These are phyloP conservation scores for Podila verticillata DNA, from an alignment of 192 early-diverging fungal genomes.

Conservation along the genomic window DNA sequence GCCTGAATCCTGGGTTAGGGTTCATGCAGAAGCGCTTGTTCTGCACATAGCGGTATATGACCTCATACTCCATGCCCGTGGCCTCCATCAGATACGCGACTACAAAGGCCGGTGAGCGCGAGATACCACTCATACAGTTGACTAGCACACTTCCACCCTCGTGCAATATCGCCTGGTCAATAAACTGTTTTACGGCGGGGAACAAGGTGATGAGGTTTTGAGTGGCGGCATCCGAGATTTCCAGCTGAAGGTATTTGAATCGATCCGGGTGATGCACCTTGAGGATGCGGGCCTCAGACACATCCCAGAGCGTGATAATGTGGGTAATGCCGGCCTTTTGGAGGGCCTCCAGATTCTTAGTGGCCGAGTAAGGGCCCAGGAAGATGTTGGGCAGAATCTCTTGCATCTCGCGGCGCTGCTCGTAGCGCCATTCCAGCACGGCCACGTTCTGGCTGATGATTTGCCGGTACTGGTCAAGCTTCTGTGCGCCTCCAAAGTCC, in stretches of 20 bases:
- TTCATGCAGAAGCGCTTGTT: conserved; percentile 89
- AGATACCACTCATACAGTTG: conserved; percentile 85
- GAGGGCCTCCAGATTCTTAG: conserved; percentile 67
- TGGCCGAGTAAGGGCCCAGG: conserved; percentile 82
- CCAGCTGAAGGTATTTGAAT: conserved; percentile 73
- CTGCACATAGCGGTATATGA: conserved; percentile 87
- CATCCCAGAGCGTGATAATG: conserved; percentile 80
- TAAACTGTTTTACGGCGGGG: conserved; percentile 65
- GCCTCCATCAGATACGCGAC: conserved; percentile 91
- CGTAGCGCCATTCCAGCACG: conserved; percentile 67
- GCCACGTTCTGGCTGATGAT: conserved; percentile 31
- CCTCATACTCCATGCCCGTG: conserved; percentile 67
- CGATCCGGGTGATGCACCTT: conserved; percentile 58
- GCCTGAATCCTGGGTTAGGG: conserved; percentile 83
- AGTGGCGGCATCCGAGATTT: conserved; percentile 81
- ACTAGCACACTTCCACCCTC: conserved; percentile 66
- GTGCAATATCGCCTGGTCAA: conserved; percentile 56
- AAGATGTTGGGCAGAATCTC: conserved; percentile 77
- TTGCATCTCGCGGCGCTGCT: conserved; percentile 86
- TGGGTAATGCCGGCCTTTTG: conserved; percentile 73
- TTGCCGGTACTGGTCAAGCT: conserved; percentile 19
- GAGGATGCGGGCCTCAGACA: conserved; percentile 71
- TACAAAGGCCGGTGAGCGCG: conserved; percentile 85
- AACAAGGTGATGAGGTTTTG: conserved; percentile 89
- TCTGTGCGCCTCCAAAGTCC: conserved; percentile 1